These are phyloP conservation scores for Santalum album DNA, from an alignment of 164 flowering plant genomes.

Conservation along the genomic window DNA sequence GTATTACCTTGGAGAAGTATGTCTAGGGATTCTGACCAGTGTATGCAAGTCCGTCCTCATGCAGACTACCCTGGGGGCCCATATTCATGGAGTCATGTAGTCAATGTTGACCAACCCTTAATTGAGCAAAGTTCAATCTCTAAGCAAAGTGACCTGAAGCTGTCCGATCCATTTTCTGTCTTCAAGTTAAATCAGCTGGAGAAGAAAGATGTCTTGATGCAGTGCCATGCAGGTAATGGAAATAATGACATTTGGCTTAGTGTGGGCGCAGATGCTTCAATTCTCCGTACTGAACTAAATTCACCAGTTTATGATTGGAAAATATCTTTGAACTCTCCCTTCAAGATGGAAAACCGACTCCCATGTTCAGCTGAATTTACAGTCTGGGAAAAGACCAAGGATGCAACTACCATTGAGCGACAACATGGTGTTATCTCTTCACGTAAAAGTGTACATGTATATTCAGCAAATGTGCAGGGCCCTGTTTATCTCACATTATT, in stretches of 20 bases:
- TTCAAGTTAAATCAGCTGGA: slow-evolving; percentile 73
- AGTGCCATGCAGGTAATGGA: slow-evolving; percentile 35
- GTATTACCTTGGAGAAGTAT: slow-evolving; percentile 82
- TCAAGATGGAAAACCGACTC: slow-evolving; percentile 87
- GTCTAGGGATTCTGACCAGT: slow-evolving; percentile 42
- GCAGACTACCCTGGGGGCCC: slow-evolving; percentile 32
- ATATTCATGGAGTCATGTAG: slow-evolving; percentile 64
- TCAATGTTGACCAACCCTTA: slow-evolving; percentile 46
- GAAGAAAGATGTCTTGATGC: slow-evolving; percentile 78
- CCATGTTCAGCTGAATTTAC: slow-evolving; percentile 83
- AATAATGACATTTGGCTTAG: slow-evolving; percentile 73
- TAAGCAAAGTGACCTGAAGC: slow-evolving; percentile 41
- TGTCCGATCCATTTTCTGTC: slow-evolving; percentile 27
- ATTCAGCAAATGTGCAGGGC: slow-evolving; percentile 74
- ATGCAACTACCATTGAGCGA: slow-evolving; percentile 51
- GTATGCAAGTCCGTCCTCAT: slow-evolving; percentile 74
- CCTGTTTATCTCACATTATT: slow-evolving; percentile 62
- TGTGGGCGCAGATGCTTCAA: slow-evolving; percentile 78
- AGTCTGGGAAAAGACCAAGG: slow-evolving; percentile 73
- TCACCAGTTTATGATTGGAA: slow-evolving; percentile 96
- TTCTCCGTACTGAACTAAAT: slow-evolving; percentile 83
- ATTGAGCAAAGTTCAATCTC: slow-evolving; percentile 38
- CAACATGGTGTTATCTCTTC: slow-evolving; percentile 65
- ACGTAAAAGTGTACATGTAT: slow-evolving; percentile 52
- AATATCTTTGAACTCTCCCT: slow-evolving; percentile 76